These are phyloP conservation scores for Metschnikowia reukaufii DNA, from an alignment of 805 yeast genomes.

Conservation along the genomic window DNA sequence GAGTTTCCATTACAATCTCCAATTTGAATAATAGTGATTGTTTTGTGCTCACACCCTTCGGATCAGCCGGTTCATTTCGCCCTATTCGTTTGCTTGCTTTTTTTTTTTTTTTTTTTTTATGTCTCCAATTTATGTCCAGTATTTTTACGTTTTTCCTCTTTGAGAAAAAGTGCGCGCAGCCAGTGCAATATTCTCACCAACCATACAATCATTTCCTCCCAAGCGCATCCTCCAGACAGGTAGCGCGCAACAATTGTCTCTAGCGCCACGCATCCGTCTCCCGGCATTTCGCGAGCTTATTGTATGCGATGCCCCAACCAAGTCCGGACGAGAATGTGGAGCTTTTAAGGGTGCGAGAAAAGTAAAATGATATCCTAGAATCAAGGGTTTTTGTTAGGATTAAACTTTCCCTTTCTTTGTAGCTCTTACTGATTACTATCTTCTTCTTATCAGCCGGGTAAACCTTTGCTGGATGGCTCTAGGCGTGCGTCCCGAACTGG, in stretches of 20 bases:
- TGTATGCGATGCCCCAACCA: background rate
- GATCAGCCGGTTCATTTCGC: background rate
- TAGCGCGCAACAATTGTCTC: slow-evolving; percentile 10
- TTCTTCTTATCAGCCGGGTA: background rate
- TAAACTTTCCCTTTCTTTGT: too few relatives aligned
- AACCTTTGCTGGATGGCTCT: background rate
- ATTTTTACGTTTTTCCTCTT: slow-evolving; percentile 9
- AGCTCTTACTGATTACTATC: too few relatives aligned
- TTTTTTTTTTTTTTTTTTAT: slow-evolving; percentile 4
- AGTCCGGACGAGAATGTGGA: background rate
- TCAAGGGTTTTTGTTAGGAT: too few relatives aligned
- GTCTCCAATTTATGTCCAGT: background rate
- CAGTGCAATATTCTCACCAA: background rate
- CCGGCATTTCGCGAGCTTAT: background rate
- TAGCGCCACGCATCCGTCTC: slow-evolving; percentile 4
- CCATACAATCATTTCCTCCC: background rate
- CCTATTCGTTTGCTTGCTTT: slow-evolving; percentile 2
- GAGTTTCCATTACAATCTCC: too few relatives aligned
- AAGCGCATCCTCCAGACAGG: slow-evolving; percentile 1
- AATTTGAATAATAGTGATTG: too few relatives aligned
- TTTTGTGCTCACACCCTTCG: background rate
- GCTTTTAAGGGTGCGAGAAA: background rate
- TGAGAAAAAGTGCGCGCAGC: slow-evolving; percentile 8
- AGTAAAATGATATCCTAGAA: too few relatives aligned
- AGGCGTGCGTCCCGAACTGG: background rate